These are phyloP conservation scores for Trichomonas tenax DNA, from an alignment of 208 protist species.

Conservation along the genomic window DNA sequence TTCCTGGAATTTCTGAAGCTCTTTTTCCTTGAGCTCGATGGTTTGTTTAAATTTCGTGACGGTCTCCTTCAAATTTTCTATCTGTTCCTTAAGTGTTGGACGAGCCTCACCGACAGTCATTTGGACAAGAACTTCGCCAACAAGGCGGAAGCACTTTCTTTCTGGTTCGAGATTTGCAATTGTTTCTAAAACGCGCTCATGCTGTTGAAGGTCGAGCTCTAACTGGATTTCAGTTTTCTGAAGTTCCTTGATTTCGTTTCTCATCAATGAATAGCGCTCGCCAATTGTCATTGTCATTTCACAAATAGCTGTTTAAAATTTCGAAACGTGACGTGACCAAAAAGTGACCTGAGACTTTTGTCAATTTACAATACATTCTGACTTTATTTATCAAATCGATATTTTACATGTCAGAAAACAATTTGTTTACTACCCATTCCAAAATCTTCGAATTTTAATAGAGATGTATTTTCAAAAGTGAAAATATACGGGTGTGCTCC, in stretches of 20 bases:
- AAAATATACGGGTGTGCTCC: too few relatives aligned
- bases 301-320: too few relatives aligned
- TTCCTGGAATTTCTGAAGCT: not conserved
- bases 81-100: not conserved
- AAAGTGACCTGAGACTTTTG: too few relatives aligned
- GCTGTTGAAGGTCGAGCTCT: not conserved
- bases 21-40: not conserved
- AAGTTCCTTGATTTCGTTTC: not conserved
- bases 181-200: not conserved
- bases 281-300: not conserved
- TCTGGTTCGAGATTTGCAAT: not conserved
- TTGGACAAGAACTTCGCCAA: constrained; percentile 8
- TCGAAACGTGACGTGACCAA: too few relatives aligned
- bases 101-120: not conserved
- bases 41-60: not conserved
- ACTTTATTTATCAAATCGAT: too few relatives aligned
- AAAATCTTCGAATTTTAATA: too few relatives aligned
- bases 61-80: not conserved
- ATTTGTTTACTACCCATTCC: too few relatives aligned
- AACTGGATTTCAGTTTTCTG: not conserved
- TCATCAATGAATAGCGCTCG: not conserved
- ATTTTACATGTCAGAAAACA: too few relatives aligned
- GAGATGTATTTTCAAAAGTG: too few relatives aligned
- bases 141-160: not conserved
- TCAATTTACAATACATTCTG: too few relatives aligned